Evolutionary conservation across 257 asterid genomes (phyloP), one percentile per base, ranked within the genome.

Genomic region (Fraxinus anomala): DNA sequence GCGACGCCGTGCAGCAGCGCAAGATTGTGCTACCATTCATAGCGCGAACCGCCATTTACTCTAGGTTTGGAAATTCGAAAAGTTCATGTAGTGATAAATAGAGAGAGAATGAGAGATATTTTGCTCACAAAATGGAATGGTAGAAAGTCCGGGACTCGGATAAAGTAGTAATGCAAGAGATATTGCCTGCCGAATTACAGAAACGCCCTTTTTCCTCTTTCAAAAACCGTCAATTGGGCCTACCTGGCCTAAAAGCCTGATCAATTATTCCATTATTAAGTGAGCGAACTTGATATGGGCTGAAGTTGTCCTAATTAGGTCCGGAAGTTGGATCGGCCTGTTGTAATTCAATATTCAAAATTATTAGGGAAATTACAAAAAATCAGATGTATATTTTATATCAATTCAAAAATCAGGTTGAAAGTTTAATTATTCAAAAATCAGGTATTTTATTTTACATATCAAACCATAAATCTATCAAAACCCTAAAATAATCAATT

Each of bases 11-110:
- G 73, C 93, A 84, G 78, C 88, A 85, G 81, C 97, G 97, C 80
- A 93, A 66, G 49, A 90, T 69, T 33, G 85, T 77, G 83, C 83
- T 83, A 88, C 87, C 88, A 86, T 85, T 93, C 87, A 93, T 80
- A 16, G 89, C 90, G 63, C 98, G 96, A 80, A 87, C 90, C 86
- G 92, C 96, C 97, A 92, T 94, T 51, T 67, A 79, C 75, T 72
- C 86, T 86, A 77, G 65, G 56, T 77, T 34, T 1, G 7, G 26
- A 31, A 26, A 33, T 24, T 37, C 17, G 26, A 68, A 68, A 39
- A 47, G 54, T 70, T 77, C 76, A 72, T 72, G 14, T 23, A 23
- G 5, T 10, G 8, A 10, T 21, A 9, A 39, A 70, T 1, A n/a
- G 21, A 19, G 33, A 16, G 21, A 71, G 75, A 71, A 9, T 24